These are phyloP conservation scores for Syncephalastrum contaminatum DNA, from an alignment of 371 early-diverging fungal species.

Conservation along the genomic window DNA sequence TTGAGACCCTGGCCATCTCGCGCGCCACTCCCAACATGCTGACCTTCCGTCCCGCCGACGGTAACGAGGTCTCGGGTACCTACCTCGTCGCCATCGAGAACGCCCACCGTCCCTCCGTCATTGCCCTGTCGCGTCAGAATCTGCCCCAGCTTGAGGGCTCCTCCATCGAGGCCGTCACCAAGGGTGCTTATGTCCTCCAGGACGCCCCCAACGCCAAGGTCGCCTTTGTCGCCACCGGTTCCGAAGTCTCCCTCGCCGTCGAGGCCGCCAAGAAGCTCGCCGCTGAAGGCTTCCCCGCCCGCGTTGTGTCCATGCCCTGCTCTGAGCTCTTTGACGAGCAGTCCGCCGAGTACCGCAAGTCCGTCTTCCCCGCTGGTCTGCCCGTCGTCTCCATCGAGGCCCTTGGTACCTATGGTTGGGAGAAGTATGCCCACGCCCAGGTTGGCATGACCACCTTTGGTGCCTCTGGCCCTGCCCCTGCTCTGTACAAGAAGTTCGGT, in stretches of 20 bases:
- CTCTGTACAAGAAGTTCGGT: slow-evolving; percentile 82
- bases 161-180: slow-evolving; percentile 72
- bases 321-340: slow-evolving; percentile 95
- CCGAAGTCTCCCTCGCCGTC: slow-evolving; percentile 91
- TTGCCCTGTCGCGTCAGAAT: slow-evolving; percentile 95
- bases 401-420: slow-evolving; percentile 93
- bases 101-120: slow-evolving; percentile 76
- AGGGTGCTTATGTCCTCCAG: slow-evolving; percentile 81
- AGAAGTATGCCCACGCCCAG: slow-evolving; percentile 84
- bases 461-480: slow-evolving; percentile 79
- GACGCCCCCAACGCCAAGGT: slow-evolving; percentile 63
- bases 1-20: slow-evolving; percentile 94
- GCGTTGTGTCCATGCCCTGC: slow-evolving; percentile 97
- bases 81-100: slow-evolving; percentile 81
- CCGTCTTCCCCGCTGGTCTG: slow-evolving; percentile 79
- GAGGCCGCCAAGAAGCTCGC: slow-evolving; percentile 78
- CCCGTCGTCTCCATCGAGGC: slow-evolving; percentile 95
- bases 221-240: slow-evolving; percentile 91
- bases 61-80: slow-evolving; percentile 93
- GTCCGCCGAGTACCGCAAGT: slow-evolving; percentile 77
- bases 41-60: slow-evolving; percentile 94
- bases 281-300: slow-evolving; percentile 57
- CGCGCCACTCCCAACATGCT: slow-evolving; percentile 95
- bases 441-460: slow-evolving; percentile 97
- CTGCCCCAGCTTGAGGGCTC: slow-evolving; percentile 89